Base-by-base conservation (phyloP, 108 stramenopile species). In the Pseudonitzschia pungens region DNA sequence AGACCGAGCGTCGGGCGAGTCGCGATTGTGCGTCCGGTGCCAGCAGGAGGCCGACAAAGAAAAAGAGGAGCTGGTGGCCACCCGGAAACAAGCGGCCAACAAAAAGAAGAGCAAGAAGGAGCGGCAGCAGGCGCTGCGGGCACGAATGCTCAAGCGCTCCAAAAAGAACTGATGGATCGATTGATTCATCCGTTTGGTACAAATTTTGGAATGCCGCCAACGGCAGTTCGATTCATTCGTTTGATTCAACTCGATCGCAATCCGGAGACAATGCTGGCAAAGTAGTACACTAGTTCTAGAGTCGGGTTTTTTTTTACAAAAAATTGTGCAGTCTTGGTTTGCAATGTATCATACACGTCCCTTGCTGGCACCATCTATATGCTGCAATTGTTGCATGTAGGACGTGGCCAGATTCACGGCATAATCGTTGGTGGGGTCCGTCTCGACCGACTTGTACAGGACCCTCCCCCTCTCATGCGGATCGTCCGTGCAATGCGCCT, bases 21-120 rank as follows among this genome's bases (percentile, higher is more conserved):
- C 86, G 28, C 81, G 87, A 28, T 70, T 76, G 22, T 95, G 94
- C 54, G 79, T 78, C 27, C 81, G 94, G 27, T 95, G 94, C 72
- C 86, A 92, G 69, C 76, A 86, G 43, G 88, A 88, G 36, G 76
- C 62, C 28, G 87, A 87, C 36, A 79, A 69, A 45, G 90, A 90
- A 64, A 77, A 85, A 42, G 50, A 63, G n/a, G 54, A 57, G n/a
- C 51, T 82, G 44, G 72, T 77, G 68, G 80, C 87, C 51, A 76
- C 68, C 27, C 55, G 84, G 71, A 84, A 75, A 31, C 82, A 76
- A 65, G 76, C 76, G 28, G 77, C 41, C 24, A 82, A 60, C 26
- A 79, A 87, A 67, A 87, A 77, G 56, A 84, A 79, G 68, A 76
- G 77, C 66, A 85, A 81, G 56, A 64, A 52, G 16, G 68, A 70